A percentile compares a stretch with the other conserved stretches of the same genome.
phyloP scores from a whole-genome alignment of 164 flowering plant genomes.

The Taxillus chinensis region DNA sequence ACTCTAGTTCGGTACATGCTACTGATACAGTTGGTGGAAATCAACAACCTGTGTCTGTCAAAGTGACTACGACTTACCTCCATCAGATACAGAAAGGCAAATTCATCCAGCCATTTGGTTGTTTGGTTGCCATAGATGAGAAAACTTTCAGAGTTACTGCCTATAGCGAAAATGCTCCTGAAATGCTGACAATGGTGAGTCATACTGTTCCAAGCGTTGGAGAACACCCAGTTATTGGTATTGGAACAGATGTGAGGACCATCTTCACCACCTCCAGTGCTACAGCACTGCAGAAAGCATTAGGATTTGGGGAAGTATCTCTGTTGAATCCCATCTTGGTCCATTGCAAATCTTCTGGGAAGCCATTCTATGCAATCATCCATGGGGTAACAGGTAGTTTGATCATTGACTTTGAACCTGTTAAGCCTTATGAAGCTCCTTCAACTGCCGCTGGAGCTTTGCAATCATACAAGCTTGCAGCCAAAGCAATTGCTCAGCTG shows the following conservation, averaged over 20 bases:
- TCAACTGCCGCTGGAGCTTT: conserved; percentile 92
- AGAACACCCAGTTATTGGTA: conserved; percentile 59
- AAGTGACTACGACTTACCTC: conserved; percentile 71
- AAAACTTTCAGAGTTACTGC: conserved; percentile 69
- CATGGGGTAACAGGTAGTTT: conserved; percentile 73
- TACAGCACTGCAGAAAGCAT: conserved; percentile 65
- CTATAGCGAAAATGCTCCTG: conserved; percentile 83
- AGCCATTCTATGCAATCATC: conserved; percentile 74
- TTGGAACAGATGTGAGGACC: conserved; percentile 65
- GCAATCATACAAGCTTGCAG: conserved; percentile 85
- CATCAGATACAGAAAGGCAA: conserved; percentile 82
- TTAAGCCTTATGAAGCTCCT: conserved; percentile 75
- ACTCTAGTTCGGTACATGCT: conserved; percentile 57
- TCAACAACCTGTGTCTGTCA: conserved; percentile 49
- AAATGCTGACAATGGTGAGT: conserved; percentile 75
- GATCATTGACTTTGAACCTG: conserved; percentile 80
- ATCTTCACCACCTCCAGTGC: conserved; percentile 75
- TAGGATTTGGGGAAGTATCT: conserved; percentile 65
- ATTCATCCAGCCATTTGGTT: conserved; percentile 72
- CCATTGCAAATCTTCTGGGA: conserved; percentile 82
- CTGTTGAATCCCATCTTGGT: conserved; percentile 75
- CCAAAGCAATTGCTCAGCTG: conserved; percentile 66
- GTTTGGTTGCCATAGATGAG: conserved; percentile 76
- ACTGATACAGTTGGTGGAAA: conserved; percentile 17
- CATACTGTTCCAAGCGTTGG: conserved; percentile 90